Evolutionary conservation across 2,329 filamentous ascomycete genomes (phyloP), one percentile per base, ranked within the genome.

Genomic region (Aspergillus unguis): DNA sequence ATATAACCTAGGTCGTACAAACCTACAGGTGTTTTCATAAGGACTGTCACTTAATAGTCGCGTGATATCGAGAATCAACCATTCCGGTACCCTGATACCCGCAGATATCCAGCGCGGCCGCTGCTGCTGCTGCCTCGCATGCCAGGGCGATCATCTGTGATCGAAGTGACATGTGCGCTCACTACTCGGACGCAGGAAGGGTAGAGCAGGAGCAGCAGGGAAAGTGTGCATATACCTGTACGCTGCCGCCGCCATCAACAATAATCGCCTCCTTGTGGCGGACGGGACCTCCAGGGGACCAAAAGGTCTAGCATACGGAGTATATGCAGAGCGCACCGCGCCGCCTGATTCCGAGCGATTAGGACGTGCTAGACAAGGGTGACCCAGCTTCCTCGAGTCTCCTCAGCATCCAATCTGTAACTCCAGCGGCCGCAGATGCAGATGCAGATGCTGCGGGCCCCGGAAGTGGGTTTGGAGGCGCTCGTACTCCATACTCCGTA

Each of bases 1-100:
- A 23, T 11, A 41, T 27, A 35, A 29, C 11, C 37, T 29, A 36
- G 10, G 38, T 49, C 29, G 46, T 40, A 43, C 46, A 42, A 35
- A n/a, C 23, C 31, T 27, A 43, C 46, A 9, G 17, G 5, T 17
- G 11, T 43, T 42, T n/a, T 9, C 29, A 36, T 49, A 27, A 25
- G n/a, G 46, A 28, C 37, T 35, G 32, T 28, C 29, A 42, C n/a
- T 35, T 40, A 38, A 35, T 49, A 29, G 28, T 49, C 46, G 46
- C 46, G 46, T 49, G 46, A 49, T 11, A 29, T 23, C 26, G 31
- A 43, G 2, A n/a, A 43, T 11, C 36, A 23, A 38, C 36, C 9
- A 8, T 38, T 38, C 17, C 17, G 17, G 17, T 17, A 17, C 17
- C 17, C 17, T 17, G 17, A 17, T 17, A 17, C 17, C 17, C 17